Conservation (phyloP, 176 grass and related monocot genomes). For the Hsuehochloa calcarea region DNA sequence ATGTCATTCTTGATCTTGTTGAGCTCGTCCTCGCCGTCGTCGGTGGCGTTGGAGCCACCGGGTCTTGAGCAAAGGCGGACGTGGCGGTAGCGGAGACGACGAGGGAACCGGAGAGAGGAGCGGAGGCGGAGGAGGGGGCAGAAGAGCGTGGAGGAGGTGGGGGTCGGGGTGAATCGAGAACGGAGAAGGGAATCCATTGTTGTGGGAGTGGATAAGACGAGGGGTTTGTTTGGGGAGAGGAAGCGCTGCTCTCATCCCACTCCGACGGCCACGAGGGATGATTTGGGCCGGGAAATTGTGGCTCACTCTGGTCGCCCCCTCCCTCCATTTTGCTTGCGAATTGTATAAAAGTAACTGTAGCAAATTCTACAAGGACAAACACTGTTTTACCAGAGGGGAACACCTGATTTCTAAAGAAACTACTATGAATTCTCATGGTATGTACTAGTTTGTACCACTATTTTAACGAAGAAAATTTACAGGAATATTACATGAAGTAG, state of each 20-base stretch:
- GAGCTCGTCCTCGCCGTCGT: constrained; percentile 3
- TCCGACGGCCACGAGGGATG: background rate
- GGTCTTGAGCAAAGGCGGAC: constrained; percentile 6
- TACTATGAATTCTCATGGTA: no score
- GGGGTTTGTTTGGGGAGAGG: background rate
- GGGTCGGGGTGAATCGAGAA: constrained; percentile 26
- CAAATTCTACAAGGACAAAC: no score
- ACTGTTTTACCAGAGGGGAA: no score
- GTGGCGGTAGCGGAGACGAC: background rate
- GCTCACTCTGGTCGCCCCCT: background rate
- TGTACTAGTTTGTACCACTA: no score
- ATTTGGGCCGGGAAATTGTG: background rate
- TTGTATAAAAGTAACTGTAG: background rate
- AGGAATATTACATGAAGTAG: no score
- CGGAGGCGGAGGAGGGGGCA: background rate
- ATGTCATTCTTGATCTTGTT: background rate
- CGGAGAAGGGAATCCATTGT: constrained; percentile 34
- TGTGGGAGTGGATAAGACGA: background rate
- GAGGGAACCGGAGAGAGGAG: constrained; percentile 13
- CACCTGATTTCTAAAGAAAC: no score
- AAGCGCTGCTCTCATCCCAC: background rate
- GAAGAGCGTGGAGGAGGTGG: background rate
- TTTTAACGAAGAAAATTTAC: no score
- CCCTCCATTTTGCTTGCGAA: background rate
- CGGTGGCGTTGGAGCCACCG: background rate